Conservation (phyloP, 2,329 filamentous ascomycete species). For the Aspergillus fructus region DNA sequence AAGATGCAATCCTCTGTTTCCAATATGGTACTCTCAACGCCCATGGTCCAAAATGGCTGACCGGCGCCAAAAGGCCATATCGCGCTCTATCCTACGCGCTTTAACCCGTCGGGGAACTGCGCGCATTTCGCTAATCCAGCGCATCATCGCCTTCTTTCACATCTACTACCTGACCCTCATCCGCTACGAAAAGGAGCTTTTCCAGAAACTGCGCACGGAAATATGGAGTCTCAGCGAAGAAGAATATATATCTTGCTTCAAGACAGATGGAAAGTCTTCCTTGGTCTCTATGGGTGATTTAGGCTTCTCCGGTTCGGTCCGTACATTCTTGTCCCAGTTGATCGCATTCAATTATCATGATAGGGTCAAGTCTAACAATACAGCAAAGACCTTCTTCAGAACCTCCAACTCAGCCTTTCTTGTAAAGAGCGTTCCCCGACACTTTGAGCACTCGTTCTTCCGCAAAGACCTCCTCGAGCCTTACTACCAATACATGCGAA, state of each 20-base stretch:
- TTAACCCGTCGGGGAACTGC: conserved; percentile 27
- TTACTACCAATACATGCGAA: conserved; percentile 64
- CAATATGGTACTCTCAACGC: neutral
- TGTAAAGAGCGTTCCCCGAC: conserved; percentile 68
- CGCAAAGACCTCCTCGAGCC: conserved; percentile 63
- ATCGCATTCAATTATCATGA: neutral
- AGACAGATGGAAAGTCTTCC: conserved; percentile 35
- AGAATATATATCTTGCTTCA: conserved; percentile 57
- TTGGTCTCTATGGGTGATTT: conserved; percentile 65
- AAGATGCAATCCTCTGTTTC: neutral
- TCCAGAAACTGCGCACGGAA: conserved; percentile 51
- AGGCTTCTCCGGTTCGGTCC: conserved; percentile 69
- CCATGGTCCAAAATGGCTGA: conserved; percentile 19
- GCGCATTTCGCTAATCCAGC: conserved; percentile 38
- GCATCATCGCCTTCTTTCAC: conserved; percentile 55
- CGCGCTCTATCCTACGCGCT: conserved; percentile 32
- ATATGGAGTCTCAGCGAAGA: conserved; percentile 56
- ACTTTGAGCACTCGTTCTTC: conserved; percentile 71
- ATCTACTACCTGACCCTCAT: conserved; percentile 52
- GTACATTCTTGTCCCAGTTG: neutral
- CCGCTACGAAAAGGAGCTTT: conserved; percentile 49
- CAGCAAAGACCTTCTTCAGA: conserved; percentile 64
- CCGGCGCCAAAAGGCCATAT: conserved; percentile 25
- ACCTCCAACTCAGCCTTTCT: conserved; percentile 67
- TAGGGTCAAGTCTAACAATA: neutral